Conservation (phyloP, 495 filamentous ascomycete genomes). For the Podospora conica region DNA sequence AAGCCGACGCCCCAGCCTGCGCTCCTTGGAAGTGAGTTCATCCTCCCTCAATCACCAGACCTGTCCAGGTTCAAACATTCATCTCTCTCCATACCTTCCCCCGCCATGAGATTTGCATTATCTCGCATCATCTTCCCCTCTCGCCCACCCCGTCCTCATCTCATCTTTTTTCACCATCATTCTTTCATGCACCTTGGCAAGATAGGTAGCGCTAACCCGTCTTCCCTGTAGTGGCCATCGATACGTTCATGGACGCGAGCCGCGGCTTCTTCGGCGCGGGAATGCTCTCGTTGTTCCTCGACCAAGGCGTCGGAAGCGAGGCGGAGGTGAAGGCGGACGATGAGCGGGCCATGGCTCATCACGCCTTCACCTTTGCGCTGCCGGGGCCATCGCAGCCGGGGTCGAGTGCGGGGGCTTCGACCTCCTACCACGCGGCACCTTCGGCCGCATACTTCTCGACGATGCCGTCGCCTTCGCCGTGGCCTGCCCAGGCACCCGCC, state of each 20-base stretch:
- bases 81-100: background rate
- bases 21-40: background rate
- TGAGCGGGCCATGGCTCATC: background rate
- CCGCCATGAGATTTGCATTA: background rate
- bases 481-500: background rate
- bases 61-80: background rate
- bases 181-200: too few relatives aligned
- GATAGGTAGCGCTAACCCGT: background rate
- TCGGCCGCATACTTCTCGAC: too few relatives aligned
- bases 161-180: background rate
- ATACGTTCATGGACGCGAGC: background rate
- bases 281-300: background rate
- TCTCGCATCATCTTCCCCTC: background rate
- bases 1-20: background rate
- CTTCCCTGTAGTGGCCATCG: background rate
- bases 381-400: background rate
- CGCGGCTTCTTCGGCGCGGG: background rate
- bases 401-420: background rate
- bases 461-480: too few relatives aligned
- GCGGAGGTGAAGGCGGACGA: background rate
- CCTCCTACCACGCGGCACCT: background rate
- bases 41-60: background rate
- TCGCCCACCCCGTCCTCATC: background rate
- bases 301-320: background rate
- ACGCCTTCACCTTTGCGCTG: background rate